A percentile compares a stretch with the other conserved stretches of the same genome.
Conservation (phyloP, 2,329 filamentous ascomycete species). For the Ascochyta viciae-villosae region DNA sequence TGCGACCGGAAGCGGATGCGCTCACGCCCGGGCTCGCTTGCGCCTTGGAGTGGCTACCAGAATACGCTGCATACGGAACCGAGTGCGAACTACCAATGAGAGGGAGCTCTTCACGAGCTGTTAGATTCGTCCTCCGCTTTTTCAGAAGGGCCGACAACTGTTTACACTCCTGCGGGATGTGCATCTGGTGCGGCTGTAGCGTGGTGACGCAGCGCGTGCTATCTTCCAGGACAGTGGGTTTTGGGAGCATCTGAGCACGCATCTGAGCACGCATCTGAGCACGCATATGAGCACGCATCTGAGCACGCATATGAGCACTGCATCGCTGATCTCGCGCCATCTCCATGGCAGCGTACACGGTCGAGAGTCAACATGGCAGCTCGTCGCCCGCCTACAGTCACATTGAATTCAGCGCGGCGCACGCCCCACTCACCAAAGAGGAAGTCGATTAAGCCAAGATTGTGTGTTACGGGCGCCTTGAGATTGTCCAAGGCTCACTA, state of each 20-base stretch:
- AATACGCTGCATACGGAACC: conserved; percentile 27
- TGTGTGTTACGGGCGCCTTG: neutral
- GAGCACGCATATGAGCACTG: neutral
- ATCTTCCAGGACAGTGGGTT: conserved; percentile 2
- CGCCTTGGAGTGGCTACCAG: conserved; percentile 4
- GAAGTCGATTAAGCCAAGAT: conserved; percentile 2
- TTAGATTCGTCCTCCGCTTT: conserved; percentile 7
- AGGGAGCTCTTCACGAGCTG: neutral
- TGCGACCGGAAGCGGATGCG: conserved; percentile 33
- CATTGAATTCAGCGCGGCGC: neutral
- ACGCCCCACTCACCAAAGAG: conserved; percentile 4
- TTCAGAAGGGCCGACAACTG: conserved; percentile 3
- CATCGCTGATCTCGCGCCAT: neutral
- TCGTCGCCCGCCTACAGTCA: neutral
- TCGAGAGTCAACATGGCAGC: neutral
- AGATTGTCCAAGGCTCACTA: conserved; percentile 10
- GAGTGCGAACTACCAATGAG: conserved; percentile 22
- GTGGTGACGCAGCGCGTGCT: conserved; percentile 5
- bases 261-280: neutral
- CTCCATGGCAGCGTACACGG: neutral
- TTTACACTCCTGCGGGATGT: neutral
- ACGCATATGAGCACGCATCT: neutral
- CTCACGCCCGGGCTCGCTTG: conserved; percentile 29
- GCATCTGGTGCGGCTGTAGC: conserved; percentile 14
- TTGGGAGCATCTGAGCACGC: neutral